Conservation (phyloP, 2,329 filamentous ascomycete genomes). For the Botrytis sinoallii region DNA sequence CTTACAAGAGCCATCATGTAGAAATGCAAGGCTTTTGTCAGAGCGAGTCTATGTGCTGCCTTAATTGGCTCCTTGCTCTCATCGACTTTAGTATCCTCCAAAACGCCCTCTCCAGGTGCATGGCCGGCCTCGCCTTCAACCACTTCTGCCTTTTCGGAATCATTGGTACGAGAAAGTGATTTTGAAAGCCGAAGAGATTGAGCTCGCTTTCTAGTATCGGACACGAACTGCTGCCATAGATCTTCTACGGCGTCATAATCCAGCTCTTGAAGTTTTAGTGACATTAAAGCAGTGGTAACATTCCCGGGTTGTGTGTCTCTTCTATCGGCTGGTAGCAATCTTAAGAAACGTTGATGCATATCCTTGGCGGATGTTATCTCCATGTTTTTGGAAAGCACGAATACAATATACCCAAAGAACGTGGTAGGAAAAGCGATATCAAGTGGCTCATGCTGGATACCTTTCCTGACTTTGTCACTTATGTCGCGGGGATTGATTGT, state of each 20-base stretch:
- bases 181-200: conserved; percentile 31
- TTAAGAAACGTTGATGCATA: conserved; percentile 54
- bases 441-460: conserved; percentile 24
- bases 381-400: conserved; percentile 48
- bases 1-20: conserved; percentile 49
- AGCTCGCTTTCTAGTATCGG: conserved; percentile 47
- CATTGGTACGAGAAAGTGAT: not conserved
- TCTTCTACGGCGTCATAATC: conserved; percentile 59
- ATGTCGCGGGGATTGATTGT: conserved; percentile 33
- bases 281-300: conserved; percentile 66
- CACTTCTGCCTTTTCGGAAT: not conserved
- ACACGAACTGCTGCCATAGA: conserved; percentile 63
- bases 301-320: conserved; percentile 46
- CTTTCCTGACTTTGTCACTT: conserved; percentile 30
- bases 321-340: conserved; percentile 40
- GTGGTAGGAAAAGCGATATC: conserved; percentile 33
- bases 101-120: not conserved
- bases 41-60: conserved; percentile 42
- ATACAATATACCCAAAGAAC: conserved; percentile 55
- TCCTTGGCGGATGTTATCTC: conserved; percentile 49
- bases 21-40: conserved; percentile 43
- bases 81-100: not conserved
- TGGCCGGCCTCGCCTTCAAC: not conserved
- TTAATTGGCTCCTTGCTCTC: conserved; percentile 16
- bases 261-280: conserved; percentile 55